phyloP scores from a whole-genome alignment of 2,329 filamentous ascomycete species.

The Microcera coccophila region DNA sequence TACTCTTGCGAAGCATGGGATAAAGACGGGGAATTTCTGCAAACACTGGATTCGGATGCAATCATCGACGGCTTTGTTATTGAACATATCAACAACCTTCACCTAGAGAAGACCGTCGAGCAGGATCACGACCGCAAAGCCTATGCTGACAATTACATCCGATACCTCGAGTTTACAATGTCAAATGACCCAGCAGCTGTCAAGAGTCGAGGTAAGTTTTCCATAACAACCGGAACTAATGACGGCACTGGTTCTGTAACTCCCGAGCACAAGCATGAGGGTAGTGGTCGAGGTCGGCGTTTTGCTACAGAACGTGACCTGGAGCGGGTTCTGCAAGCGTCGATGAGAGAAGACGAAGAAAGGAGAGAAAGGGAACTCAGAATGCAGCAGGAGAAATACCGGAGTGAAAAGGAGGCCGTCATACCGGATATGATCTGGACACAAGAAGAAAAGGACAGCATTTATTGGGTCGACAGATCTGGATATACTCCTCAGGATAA shows the following conservation, averaged over 20 bases:
- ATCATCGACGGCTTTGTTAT: conserved; percentile 45
- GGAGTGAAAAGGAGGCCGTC: conserved; percentile 71
- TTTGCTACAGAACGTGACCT: conserved; percentile 71
- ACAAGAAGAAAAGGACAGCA: conserved; percentile 54
- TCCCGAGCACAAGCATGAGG: conserved; percentile 55
- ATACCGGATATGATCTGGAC: conserved; percentile 68
- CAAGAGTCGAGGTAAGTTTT: conserved; percentile 54
- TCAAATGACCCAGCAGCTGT: conserved; percentile 53
- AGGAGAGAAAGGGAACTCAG: conserved; percentile 62
- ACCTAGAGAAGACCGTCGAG: conserved; percentile 33
- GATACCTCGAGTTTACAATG: conserved; percentile 53
- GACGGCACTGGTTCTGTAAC: conserved; percentile 34
- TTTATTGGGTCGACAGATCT: conserved; percentile 61
- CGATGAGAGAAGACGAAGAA: conserved; percentile 66
- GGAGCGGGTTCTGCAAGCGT: conserved; percentile 68
- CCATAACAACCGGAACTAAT: conserved; percentile 36
- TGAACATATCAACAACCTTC: conserved; percentile 41
- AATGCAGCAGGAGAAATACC: conserved; percentile 64
- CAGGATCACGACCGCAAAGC: conserved; percentile 38
- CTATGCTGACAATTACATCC: conserved; percentile 47
- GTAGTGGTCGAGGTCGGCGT: conserved; percentile 49
- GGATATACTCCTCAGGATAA: conserved; percentile 62
- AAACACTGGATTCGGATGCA: conserved; percentile 38
- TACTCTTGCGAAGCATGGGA: conserved; percentile 46
- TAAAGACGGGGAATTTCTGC: conserved; percentile 43